Conservation (phyloP, 2,329 filamentous ascomycete genomes). For the Colletotrichum tropicale region DNA sequence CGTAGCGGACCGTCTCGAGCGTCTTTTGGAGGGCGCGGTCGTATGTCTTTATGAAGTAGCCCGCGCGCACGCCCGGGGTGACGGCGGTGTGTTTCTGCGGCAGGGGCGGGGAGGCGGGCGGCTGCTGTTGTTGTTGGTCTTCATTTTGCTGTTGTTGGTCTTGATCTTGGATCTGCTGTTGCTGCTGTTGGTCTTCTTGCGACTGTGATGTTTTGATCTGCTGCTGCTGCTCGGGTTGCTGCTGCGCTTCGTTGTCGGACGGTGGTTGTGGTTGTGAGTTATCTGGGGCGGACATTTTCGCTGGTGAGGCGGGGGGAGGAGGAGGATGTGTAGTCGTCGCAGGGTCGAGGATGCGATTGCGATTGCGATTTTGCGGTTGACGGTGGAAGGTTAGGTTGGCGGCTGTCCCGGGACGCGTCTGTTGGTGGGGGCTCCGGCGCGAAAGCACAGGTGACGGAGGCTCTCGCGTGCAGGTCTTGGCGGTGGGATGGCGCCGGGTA, state of each 20-base stretch:
- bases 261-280: neutral
- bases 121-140: neutral
- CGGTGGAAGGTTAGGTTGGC: neutral
- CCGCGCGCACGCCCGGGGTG: conserved; percentile 61
- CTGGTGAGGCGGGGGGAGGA: neutral
- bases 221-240: neutral
- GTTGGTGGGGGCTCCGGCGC: neutral
- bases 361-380: neutral
- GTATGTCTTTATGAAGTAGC: conserved; percentile 59
- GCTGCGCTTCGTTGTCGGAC: neutral
- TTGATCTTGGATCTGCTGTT: neutral
- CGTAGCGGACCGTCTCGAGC: conserved; percentile 52
- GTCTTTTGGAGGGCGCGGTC: conserved; percentile 46
- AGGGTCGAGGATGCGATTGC: neutral
- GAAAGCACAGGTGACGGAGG: neutral
- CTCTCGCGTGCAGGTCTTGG: neutral
- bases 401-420: neutral
- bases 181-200: neutral
- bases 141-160: neutral
- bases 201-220: neutral
- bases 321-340: neutral
- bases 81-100: conserved; percentile 45
- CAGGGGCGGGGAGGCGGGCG: conserved; percentile 40
- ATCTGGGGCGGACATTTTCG: neutral
- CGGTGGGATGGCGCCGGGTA: neutral